Conservation (phyloP, 768 basidiomycete genomes). For the Rhizopogon sp. region DNA sequence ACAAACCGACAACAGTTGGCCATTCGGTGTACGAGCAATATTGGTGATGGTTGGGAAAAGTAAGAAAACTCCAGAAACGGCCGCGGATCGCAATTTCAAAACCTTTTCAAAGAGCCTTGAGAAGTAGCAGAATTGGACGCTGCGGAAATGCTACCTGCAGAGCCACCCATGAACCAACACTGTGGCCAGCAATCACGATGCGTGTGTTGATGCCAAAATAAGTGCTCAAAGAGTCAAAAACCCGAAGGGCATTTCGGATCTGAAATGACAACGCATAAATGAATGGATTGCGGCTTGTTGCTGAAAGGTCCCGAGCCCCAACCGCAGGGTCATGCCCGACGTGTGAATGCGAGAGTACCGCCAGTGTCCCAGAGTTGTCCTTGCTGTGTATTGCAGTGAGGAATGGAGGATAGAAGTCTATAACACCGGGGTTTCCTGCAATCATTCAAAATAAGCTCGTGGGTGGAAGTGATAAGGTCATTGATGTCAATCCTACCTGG, state of each 20-base stretch:
- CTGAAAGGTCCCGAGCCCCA: slow-evolving; percentile 1
- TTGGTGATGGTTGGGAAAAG: slow-evolving; percentile 68
- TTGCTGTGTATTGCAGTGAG: slow-evolving; percentile 44
- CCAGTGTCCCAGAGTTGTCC: slow-evolving; percentile 30
- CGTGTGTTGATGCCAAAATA: slow-evolving; percentile 29
- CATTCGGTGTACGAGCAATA: slow-evolving; percentile 64
- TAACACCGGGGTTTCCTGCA: slow-evolving; percentile 52
- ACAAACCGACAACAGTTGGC: slow-evolving; percentile 52
- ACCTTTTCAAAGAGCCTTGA: slow-evolving; percentile 30
- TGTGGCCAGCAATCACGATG: slow-evolving; percentile 57
- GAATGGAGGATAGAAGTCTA: slow-evolving; percentile 66
- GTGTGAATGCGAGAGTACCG: slow-evolving; percentile 59
- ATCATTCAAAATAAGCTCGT: slow-evolving; percentile 1
- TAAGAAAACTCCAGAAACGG: slow-evolving; percentile 44
- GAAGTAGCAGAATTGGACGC: background rate
- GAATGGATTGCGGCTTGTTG: slow-evolving; percentile 13
- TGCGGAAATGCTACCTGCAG: slow-evolving; percentile 39
- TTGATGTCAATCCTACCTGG: slow-evolving; percentile 31
- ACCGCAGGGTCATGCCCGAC: slow-evolving; percentile 53
- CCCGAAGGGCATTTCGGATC: slow-evolving; percentile 49
- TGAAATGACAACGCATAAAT: slow-evolving; percentile 41
- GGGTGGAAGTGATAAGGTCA: background rate
- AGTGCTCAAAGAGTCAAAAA: slow-evolving; percentile 39
- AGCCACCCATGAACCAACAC: slow-evolving; percentile 68
- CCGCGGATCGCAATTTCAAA: slow-evolving; percentile 38